These are phyloP conservation scores for Truncatella angustata DNA, from an alignment of 2,329 filamentous ascomycete species.

Conservation along the genomic window DNA sequence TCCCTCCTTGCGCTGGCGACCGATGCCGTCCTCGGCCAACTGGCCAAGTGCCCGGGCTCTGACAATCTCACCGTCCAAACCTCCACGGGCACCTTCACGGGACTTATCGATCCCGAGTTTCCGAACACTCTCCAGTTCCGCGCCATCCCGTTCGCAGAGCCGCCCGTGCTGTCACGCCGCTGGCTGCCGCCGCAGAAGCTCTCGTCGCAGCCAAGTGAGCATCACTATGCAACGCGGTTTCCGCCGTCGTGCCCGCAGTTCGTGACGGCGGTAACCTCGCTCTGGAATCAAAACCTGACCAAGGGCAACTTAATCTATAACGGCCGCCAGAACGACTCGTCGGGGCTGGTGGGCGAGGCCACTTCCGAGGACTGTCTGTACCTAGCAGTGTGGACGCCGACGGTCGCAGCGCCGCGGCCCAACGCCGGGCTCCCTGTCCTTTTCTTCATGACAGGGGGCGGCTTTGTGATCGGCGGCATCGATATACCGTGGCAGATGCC, in stretches of 20 bases:
- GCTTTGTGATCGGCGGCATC: slow-evolving; percentile 34
- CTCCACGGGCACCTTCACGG: slow-evolving; percentile 31
- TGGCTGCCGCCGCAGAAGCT: slow-evolving; percentile 27
- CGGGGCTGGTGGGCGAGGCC: slow-evolving; percentile 13
- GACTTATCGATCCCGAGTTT: slow-evolving; percentile 28
- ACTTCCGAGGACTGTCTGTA: slow-evolving; percentile 31
- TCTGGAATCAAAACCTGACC: slow-evolving; percentile 28
- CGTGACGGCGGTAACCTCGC: slow-evolving; percentile 23
- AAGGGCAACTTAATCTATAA: slow-evolving; percentile 30
- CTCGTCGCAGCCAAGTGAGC: slow-evolving; percentile 17
- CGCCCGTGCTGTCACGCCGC: slow-evolving; percentile 28
- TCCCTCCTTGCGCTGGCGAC: slow-evolving; percentile 4
- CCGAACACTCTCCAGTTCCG: slow-evolving; percentile 35
- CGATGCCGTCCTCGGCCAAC: slow-evolving; percentile 3
- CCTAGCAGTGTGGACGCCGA: slow-evolving; percentile 38
- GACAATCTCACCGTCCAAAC: slow-evolving; percentile 26
- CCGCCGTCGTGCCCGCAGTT: slow-evolving; percentile 33
- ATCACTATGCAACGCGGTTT: slow-evolving; percentile 24
- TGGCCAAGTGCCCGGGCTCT: slow-evolving; percentile 1
- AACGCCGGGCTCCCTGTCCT: slow-evolving; percentile 35
- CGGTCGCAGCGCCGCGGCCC: slow-evolving; percentile 7
- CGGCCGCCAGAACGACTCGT: slow-evolving; percentile 26
- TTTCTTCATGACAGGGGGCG: slow-evolving; percentile 37
- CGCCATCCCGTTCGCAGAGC: slow-evolving; percentile 35
- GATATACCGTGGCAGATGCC: slow-evolving; percentile 39